These are phyloP conservation scores for Fusarium sp. DNA, from an alignment of 2,329 filamentous ascomycete genomes.

Conservation along the genomic window DNA sequence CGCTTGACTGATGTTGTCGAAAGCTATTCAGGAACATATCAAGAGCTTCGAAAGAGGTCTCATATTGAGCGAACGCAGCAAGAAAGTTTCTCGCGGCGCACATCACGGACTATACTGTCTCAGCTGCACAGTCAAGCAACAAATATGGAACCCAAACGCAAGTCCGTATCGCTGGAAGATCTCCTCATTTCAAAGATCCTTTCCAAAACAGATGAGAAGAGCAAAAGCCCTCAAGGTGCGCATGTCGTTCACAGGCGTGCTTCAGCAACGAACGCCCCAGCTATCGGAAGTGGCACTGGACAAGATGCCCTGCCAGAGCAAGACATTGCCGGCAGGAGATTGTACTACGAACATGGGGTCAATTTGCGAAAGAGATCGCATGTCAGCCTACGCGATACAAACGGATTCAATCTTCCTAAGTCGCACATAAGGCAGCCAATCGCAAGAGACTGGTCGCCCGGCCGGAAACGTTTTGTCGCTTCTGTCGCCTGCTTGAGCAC, in stretches of 20 bases:
- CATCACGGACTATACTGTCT: constrained; percentile 15
- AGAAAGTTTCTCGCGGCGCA: background rate
- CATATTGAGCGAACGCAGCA: background rate
- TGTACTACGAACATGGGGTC: constrained; percentile 50
- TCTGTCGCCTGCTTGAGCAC: constrained; percentile 78
- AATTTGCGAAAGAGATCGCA: constrained; percentile 64
- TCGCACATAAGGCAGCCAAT: constrained; percentile 72
- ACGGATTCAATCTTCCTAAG: constrained; percentile 63
- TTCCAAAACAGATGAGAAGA: background rate
- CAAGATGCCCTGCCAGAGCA: constrained; percentile 43
- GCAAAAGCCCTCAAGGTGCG: background rate
- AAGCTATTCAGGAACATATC: constrained; percentile 40
- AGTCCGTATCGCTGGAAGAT: background rate
- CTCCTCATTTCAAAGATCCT: background rate
- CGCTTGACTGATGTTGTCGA: constrained; percentile 44
- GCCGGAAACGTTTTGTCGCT: constrained; percentile 76
- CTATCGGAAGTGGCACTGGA: constrained; percentile 28
- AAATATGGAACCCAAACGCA: background rate
- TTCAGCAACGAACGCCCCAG: constrained; percentile 3
- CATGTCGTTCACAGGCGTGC: background rate
- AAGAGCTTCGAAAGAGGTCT: constrained; percentile 12
- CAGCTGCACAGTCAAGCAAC: constrained; percentile 27
- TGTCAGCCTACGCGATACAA: constrained; percentile 62
- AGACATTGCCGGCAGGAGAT: constrained; percentile 41
- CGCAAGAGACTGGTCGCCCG: constrained; percentile 76